Base-by-base conservation (phyloP, 2,329 filamentous ascomycete genomes). In the Verticillium zaregamsianum region DNA sequence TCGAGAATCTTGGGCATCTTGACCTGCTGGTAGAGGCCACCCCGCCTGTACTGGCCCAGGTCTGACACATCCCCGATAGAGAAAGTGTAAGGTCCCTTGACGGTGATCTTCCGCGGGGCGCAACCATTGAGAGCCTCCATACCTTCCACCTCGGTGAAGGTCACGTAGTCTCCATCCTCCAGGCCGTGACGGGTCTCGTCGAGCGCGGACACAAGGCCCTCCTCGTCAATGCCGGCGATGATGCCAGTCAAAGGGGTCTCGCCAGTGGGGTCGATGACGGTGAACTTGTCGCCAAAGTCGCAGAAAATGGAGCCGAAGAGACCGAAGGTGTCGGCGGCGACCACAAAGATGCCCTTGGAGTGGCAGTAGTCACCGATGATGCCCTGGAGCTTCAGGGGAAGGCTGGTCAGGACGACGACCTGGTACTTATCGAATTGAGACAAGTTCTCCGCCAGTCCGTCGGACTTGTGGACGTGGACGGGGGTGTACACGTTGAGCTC, bases 401-500 rank as follows among this genome's bases (percentile, higher is more conserved):
- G 90, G 72, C 92, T 89, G 58, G 95, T 99, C 64, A 99, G 82
- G 62, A 98, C 94, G 37, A 99, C 87, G 40, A 93, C 90, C 77
- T 99, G 93, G 79, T 92, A 99, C 74, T 90, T 88, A 79, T 96
- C 92, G 72, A 97, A 87, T 76, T 93, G 87, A 60, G 86, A 86
- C 56, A 97, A 80, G 73, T 98, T 87, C 40, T 88, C 85, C 63
- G 86, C 89, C 58, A 98, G 83, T 66, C 88, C 91, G 62, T 74
- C 71, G 11, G 86, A 84, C 66, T 86, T 74, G 74, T 93, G 93
- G 63, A 97, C 84, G 64, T 87, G 85, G 62, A 99, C 90, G 7
- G 95, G 95, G 5, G 94, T 97, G 74, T 99, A 99, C 64, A 93
- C 91, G 76, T 99, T 99, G 67, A 99, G 85, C 77, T 99, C 95